phyloP scores from a whole-genome alignment of 208 protist genomes.

The Wallacemonas collosoma region DNA sequence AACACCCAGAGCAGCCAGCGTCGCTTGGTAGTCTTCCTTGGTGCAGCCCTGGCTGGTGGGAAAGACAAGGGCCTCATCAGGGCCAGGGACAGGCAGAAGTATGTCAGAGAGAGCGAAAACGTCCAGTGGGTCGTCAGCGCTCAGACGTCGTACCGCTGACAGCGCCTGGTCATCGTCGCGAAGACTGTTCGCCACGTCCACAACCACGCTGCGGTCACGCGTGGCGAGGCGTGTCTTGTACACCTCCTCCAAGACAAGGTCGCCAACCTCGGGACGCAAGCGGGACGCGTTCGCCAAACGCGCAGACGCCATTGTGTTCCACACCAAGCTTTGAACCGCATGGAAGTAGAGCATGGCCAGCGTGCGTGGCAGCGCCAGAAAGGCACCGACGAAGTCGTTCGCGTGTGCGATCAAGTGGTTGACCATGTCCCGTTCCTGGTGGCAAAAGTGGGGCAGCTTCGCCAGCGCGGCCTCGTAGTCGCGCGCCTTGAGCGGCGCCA shows the following conservation, averaged over 20 bases:
- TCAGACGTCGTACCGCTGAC: slow-evolving; percentile 58
- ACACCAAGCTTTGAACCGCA: slow-evolving; percentile 93
- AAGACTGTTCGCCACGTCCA: not conserved
- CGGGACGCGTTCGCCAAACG: slow-evolving; percentile 57
- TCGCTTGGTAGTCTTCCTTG: slow-evolving; percentile 51
- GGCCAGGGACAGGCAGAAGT: slow-evolving; percentile 90
- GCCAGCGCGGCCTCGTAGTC: slow-evolving; percentile 54
- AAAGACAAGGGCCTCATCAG: slow-evolving; percentile 69
- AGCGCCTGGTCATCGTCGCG: slow-evolving; percentile 28
- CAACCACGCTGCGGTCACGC: not conserved
- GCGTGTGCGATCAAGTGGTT: slow-evolving; percentile 62
- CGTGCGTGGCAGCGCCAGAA: slow-evolving; percentile 83
- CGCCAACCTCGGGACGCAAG: slow-evolving; percentile 59
- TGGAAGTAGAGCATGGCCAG: slow-evolving; percentile 94
- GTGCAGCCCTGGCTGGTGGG: slow-evolving; percentile 54
- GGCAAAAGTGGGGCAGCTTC: slow-evolving; percentile 71
- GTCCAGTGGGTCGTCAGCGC: slow-evolving; percentile 53
- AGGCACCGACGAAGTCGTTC: slow-evolving; percentile 72
- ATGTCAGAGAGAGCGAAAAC: slow-evolving; percentile 85
- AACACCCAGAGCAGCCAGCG: slow-evolving; percentile 36
- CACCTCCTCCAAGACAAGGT: slow-evolving; percentile 75
- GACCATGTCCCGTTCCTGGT: slow-evolving; percentile 85
- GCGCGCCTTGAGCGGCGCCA: slow-evolving; percentile 32
- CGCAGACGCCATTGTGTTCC: slow-evolving; percentile 91
- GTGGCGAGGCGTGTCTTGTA: slow-evolving; percentile 26